Evolutionary conservation across 2,329 filamentous ascomycete genomes (phyloP).

Genomic region (Davidsoniella virescens): DNA sequence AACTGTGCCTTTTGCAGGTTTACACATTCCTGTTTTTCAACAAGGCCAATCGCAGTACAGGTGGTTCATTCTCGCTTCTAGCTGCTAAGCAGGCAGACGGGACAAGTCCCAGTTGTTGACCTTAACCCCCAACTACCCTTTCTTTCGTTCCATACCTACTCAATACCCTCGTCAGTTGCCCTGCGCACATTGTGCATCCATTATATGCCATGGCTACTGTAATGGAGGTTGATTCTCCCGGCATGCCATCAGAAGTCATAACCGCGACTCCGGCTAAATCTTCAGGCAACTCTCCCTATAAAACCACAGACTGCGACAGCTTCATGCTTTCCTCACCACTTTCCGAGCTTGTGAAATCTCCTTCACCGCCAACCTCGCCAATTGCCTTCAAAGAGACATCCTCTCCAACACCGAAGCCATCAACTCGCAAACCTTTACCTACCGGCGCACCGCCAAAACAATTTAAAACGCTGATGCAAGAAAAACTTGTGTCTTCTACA

Average conservation of each 20-base stretch:
- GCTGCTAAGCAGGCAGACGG: too few relatives aligned
- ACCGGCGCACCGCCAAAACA: background rate
- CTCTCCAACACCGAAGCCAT: background rate
- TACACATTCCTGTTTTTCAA: too few relatives aligned
- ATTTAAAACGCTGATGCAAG: background rate
- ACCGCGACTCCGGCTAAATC: constrained; percentile 1
- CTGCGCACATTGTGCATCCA: background rate
- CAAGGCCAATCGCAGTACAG: too few relatives aligned
- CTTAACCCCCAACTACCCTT: background rate
- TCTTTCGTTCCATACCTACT: background rate
- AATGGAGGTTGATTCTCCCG: constrained; percentile 8
- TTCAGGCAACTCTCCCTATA: background rate
- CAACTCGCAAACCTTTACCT: background rate
- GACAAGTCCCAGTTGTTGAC: background rate
- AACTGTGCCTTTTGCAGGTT: too few relatives aligned
- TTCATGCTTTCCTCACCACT: constrained; percentile 38
- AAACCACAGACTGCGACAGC: background rate
- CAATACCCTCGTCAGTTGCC: background rate
- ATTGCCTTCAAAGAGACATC: background rate
- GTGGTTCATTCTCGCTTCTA: too few relatives aligned
- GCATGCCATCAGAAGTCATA: constrained; percentile 3
- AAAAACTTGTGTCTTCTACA: background rate
- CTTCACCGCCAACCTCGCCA: constrained; percentile 26
- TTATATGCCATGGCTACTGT: background rate
- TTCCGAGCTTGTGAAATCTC: constrained; percentile 36